Evolutionary conservation across 106 monocot species (phyloP), one percentile per base, ranked within the genome.

Genomic region (Platanthera guangdongensis): DNA sequence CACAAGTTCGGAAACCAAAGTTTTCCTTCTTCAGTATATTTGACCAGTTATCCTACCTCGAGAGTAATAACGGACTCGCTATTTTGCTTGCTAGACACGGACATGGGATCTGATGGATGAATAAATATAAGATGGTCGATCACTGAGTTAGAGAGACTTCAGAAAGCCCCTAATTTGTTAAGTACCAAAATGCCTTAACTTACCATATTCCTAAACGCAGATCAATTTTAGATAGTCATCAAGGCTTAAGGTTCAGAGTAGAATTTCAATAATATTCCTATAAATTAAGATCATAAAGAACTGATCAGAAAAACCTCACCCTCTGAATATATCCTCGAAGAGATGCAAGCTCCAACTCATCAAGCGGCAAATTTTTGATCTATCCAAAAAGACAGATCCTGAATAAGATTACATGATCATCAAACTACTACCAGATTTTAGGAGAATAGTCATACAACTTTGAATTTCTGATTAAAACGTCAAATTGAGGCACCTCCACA

Each of bases 331-430:
- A 87, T 85, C 96, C 96, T 55, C 96, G 90, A 75, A 94, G 84
- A 83, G 96, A 97, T 73, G 96, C 93, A 79, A 97, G 89, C 78
- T 97, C 96, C 85, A 97, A 75, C 77, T 97, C 96, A 91, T 97
- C 96, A 78, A 97, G 94, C 68, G 96, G 91, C 77, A 97, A 85
- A 77, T 97, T 81, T 14, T 89, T 82, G 55, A 97, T 85, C 96
- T 96, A 81, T 69, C 10, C 71, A 76, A 50, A 39, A 85, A 76
- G 30, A 74, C 10, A 79, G 62, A 68, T 55, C 68, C n/a, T 64
- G 30, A 77, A 72, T 50, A 9, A 77, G 47, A 73, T 74, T 80
- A 18, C 5, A 63, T 15, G 57, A 45, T 77, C 30, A 54, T 70
- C 7, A 4, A 52, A 74, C 28, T 13, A 52, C 2, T 5, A 15